Base-by-base conservation (phyloP, 225 moss, liverwort and hornwort genomes). In the Bryoerythrophyllum caledonicum region DNA sequence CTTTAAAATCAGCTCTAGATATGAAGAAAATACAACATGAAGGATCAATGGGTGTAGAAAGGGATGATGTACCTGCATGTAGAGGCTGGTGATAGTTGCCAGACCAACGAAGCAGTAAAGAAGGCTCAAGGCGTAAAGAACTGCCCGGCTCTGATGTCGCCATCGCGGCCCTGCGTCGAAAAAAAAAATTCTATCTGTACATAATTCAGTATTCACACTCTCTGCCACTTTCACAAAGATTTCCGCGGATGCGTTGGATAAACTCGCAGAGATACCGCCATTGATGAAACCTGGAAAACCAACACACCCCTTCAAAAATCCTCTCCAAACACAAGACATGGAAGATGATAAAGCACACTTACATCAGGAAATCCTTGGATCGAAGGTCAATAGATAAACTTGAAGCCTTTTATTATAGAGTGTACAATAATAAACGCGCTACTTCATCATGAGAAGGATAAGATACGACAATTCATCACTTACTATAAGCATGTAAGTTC, bases 71-170 rank as follows among this genome's bases (percentile, higher is more conserved):
- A 23, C 87, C 87, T 87, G 81, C 94, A 95, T 95, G 58, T 67
- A 95, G 55, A 81, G 86, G 44, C 63, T 87, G 55, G 89, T 95
- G 84, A 95, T 93, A 59, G 86, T 84, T 63, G 88, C 95, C 81
- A 95, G 75, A 16, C 95, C 95, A 71, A 95, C 75, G 74, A 95
- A 95, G 71, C 92, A 95, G 57, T 93, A 95, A 30, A 89, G 79
- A 75, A 95, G 86, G 51, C 87, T 82, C 7, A 84, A 79, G 30
- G 84, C 85, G 70, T 93, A 95, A 34, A 95, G 80, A 63, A 87
- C 60, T 59, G 72, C 91, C 28, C 91, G 93, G 72, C 66, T 87
- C 59, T 81, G 86, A 85, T 86, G 89, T 67, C 85, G 60, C 95
- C 95, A 93, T 76, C 86, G 76, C n/a, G 89, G 81, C 60, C 91